These are phyloP conservation scores for Furcasterigmium sp. DNA, from an alignment of 2,329 filamentous ascomycete genomes.

Conservation along the genomic window DNA sequence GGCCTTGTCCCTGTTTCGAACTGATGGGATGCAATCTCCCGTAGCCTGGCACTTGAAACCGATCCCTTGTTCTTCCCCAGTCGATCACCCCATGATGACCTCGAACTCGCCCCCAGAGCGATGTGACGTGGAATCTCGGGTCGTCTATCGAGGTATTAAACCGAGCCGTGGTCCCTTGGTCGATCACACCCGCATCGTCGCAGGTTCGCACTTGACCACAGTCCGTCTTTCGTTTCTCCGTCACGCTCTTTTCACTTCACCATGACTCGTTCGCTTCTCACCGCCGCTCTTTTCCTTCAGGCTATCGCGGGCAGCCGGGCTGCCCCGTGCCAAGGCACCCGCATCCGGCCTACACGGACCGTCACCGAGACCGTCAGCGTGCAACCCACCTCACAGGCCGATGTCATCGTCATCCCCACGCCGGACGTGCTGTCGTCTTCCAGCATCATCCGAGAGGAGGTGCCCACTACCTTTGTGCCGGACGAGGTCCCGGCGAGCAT, in stretches of 20 bases:
- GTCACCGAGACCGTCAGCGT: not conserved
- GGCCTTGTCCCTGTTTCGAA: not conserved
- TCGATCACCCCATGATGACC: not conserved
- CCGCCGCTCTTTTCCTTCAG: slow-evolving; percentile 1
- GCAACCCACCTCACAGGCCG: not conserved
- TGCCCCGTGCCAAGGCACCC: not conserved
- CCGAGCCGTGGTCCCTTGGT: no score
- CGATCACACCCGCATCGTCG: not conserved
- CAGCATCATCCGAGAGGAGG: not conserved
- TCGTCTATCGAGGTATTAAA: no score
- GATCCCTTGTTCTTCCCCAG: not conserved
- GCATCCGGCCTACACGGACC: not conserved
- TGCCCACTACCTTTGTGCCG: not conserved
- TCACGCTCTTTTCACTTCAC: not conserved
- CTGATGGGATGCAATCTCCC: not conserved
- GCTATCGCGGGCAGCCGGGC: slow-evolving; percentile 1
- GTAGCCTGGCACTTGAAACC: not conserved
- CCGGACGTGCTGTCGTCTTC: not conserved
- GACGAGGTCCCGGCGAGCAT: not conserved
- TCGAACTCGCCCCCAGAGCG: no score
- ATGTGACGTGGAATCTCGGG: no score
- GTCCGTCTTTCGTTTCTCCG: not conserved
- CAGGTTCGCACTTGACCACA: not conserved
- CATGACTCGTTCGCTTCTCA: slow-evolving; percentile 2
- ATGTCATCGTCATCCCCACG: not conserved